A percentile compares a stretch with the other conserved stretches of the same genome.
Evolutionary conservation across 768 basidiomycete species (phyloP).

Genomic region (Heimioporus sp.): DNA sequence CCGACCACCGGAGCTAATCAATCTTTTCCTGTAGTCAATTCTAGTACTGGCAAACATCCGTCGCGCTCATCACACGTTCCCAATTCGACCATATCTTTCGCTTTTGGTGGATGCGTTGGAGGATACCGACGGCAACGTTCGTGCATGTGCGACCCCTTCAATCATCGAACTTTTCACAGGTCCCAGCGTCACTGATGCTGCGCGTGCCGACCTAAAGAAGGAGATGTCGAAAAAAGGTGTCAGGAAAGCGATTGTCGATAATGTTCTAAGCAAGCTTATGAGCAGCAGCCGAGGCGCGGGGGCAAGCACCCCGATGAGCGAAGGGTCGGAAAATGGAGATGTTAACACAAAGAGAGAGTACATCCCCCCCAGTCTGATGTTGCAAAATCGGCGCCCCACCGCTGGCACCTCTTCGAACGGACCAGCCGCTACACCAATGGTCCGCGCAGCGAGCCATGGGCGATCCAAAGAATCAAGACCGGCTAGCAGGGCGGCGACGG

Average conservation of each 20-base stretch:
- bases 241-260: conserved; percentile 83
- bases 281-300: conserved; percentile 37
- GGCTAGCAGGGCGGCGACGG: conserved; percentile 55
- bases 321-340: conserved; percentile 56
- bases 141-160: conserved; percentile 79
- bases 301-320: conserved; percentile 47
- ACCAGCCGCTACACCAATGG: conserved; percentile 29
- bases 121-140: conserved; percentile 87
- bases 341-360: conserved; percentile 49
- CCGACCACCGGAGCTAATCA: background rate
- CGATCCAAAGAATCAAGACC: conserved; percentile 55
- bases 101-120: conserved; percentile 82
- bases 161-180: conserved; percentile 86
- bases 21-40: conserved; percentile 44
- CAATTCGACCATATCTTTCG: conserved; percentile 77
- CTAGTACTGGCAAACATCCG: conserved; percentile 72
- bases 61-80: conserved; percentile 67
- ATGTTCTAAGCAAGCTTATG: conserved; percentile 68
- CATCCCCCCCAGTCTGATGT: conserved; percentile 70
- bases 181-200: conserved; percentile 76
- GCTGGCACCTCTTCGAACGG: conserved; percentile 26
- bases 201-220: conserved; percentile 91
- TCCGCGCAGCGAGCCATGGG: conserved; percentile 49
- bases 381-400: conserved; percentile 52
- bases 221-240: conserved; percentile 84